Evolutionary conservation across 1,139 yeast genomes (phyloP).

Genomic region (Candida tropicalis): DNA sequence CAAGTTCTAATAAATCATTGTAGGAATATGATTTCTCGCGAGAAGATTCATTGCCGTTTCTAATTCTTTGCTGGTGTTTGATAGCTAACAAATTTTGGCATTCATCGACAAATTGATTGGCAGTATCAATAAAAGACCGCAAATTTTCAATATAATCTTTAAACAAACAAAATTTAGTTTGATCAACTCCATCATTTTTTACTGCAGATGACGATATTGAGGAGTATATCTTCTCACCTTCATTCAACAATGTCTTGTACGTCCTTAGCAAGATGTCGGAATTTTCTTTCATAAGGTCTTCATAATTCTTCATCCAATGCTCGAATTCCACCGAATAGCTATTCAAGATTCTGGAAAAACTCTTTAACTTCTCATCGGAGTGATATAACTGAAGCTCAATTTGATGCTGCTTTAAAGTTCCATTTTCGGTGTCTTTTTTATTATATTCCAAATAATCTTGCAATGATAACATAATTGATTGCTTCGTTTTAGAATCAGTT

Average conservation of each 20-base stretch:
- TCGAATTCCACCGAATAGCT: conserved; percentile 47
- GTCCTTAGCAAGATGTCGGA: conserved; percentile 51
- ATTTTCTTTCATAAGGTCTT: conserved; percentile 39
- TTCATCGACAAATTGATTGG: conserved; percentile 56
- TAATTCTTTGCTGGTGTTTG: conserved; percentile 54
- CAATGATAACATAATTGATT: conserved; percentile 45
- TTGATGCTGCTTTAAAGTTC: conserved; percentile 14
- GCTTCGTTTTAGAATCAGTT: conserved; percentile 28
- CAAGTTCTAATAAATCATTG: conserved; percentile 30
- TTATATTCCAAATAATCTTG: conserved; percentile 39
- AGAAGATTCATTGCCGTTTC: conserved; percentile 23
- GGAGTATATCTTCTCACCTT: conserved; percentile 56
- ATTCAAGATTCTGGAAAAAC: conserved; percentile 34
- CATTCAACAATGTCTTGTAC: conserved; percentile 48
- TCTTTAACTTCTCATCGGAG: conserved; percentile 54
- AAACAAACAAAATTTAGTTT: conserved; percentile 22
- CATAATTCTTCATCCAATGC: conserved; percentile 55
- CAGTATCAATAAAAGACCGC: conserved; percentile 43
- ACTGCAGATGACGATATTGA: conserved; percentile 27
- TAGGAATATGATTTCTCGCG: conserved; percentile 10
- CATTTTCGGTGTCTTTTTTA: conserved; percentile 12
- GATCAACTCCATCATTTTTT: conserved; percentile 17
- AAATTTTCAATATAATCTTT: conserved; percentile 35
- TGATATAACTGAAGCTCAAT: conserved; percentile 49
- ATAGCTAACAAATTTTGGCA: conserved; percentile 55